phyloP scores from a whole-genome alignment of 495 filamentous ascomycete species.

The Penicillium silybi region DNA sequence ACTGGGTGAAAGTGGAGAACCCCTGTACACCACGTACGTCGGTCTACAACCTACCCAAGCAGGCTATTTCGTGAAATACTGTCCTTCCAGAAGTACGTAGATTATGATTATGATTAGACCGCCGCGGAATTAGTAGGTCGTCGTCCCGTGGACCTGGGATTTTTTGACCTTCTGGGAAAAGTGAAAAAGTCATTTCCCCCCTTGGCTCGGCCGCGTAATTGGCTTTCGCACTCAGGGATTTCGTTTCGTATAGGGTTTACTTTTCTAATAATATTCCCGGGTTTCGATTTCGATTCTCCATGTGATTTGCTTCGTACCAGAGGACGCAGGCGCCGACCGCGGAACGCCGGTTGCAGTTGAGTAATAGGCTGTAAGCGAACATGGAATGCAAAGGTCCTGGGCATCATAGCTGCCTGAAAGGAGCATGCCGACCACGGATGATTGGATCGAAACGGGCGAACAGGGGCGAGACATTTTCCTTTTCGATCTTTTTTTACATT shows the following conservation, averaged over 20 bases:
- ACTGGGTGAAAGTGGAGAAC: not conserved
- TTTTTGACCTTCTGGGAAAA: not conserved
- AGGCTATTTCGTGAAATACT: not conserved
- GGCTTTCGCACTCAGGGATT: not conserved
- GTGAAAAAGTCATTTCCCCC: not conserved
- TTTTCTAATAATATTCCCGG: not conserved
- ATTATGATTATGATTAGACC: too few relatives aligned
- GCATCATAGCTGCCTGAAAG: slow-evolving; percentile 16
- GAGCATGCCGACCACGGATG: slow-evolving; percentile 11
- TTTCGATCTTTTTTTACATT: not conserved
- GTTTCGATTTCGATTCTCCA: not conserved
- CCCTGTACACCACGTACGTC: not conserved
- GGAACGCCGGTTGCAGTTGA: slow-evolving; percentile 9
- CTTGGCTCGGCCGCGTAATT: not conserved
- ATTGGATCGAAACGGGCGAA: not conserved
- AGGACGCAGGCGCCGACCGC: slow-evolving; percentile 1
- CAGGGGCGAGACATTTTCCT: not conserved
- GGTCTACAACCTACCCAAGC: not conserved
- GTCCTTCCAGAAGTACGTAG: too few relatives aligned
- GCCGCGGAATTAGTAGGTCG: not conserved
- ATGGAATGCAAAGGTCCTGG: not conserved
- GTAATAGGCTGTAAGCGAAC: not conserved
- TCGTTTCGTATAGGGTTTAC: not conserved
- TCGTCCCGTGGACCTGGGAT: slow-evolving; percentile 7
- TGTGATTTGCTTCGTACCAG: slow-evolving; percentile 10